phyloP scores from a whole-genome alignment of 257 asterid species.

The Capsicum pubescens region DNA sequence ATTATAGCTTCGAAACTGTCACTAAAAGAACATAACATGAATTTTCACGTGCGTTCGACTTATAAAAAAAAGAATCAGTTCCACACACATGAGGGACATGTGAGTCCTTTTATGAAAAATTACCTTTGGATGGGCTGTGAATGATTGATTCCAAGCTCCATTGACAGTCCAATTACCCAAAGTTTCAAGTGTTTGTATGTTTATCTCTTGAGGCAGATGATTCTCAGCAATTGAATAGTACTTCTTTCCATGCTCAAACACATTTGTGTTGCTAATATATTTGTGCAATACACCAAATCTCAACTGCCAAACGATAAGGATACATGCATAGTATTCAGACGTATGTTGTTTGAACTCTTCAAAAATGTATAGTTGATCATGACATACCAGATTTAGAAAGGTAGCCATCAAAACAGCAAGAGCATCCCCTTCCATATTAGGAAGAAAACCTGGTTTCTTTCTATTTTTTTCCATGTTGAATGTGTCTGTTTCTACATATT shows the following conservation, averaged over 20 bases:
- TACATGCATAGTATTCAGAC: no score
- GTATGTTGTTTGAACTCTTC: neutral
- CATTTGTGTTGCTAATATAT: conserved; percentile 41
- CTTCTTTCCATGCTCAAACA: conserved; percentile 70
- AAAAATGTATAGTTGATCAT: neutral
- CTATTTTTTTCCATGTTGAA: conserved; percentile 36
- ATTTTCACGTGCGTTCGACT: no score
- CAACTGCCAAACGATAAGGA: conserved; percentile 39
- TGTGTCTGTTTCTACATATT: conserved; percentile 43
- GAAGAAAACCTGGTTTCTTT: conserved; percentile 46
- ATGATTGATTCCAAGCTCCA: conserved; percentile 65
- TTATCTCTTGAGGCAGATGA: conserved; percentile 65
- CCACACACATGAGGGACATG: no score
- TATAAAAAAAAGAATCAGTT: no score
- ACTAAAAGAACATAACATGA: no score
- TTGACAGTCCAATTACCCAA: conserved; percentile 54
- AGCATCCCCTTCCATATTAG: conserved; percentile 50
- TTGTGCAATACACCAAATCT: conserved; percentile 35
- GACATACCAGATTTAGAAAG: conserved; percentile 47
- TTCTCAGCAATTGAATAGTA: conserved; percentile 61
- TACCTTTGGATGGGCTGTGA: conserved; percentile 79
- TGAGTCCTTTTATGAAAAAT: neutral
- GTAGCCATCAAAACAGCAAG: conserved; percentile 51
- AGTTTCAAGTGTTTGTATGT: conserved; percentile 52
- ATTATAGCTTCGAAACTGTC: no score